Base-by-base conservation (phyloP, 768 basidiomycete genomes). In the Tubosaeta sp. region DNA sequence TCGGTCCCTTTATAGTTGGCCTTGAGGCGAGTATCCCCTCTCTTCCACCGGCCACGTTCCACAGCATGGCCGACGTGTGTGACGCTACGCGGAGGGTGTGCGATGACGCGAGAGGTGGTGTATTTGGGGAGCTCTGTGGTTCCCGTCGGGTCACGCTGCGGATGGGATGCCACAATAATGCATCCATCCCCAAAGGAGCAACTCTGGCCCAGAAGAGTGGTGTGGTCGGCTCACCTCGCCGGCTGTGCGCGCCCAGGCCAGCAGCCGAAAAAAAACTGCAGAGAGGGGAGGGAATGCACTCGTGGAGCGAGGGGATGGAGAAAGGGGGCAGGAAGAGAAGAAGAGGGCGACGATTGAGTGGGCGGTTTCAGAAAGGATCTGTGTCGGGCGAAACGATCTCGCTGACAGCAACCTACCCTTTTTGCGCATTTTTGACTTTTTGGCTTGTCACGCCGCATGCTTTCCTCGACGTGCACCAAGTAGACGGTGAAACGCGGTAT, bases 91-190 rank as follows among this genome's bases (percentile, higher is more conserved):
- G 31, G 44, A 50, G 22, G 32, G 42, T 45, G 16, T 43, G 29
- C 38, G 29, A 52, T 46, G 19, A 48, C n/a, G 19, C 25, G 12
- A 42, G 26, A 27, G 43, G 26, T 19, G 37, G 33, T 47, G 13
- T 25, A 22, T 52, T 33, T 37, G 44, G 48, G 17, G 12, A n/a
- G 27, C 6, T 31, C 38, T 25, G 38, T 37, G 16, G 31, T 19
- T 46, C 46, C 45, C 29, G 49, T 42, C 25, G 33, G 44, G 51
- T 50, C 32, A 27, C 31, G 16, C 35, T 50, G 37, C 31, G 17
- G 25, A 10, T 17, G 31, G 32, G 29, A 45, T 60, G 64, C 53
- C 56, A 60, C 58, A 53, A 17, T 22, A 57, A 65, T 54, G 60
- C 22, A 61, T 43, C 17, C 19, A 19, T 1, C 38, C 8, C 32